Conservation (phyloP, 345 rosid species). For the Gossypium turneri region DNA sequence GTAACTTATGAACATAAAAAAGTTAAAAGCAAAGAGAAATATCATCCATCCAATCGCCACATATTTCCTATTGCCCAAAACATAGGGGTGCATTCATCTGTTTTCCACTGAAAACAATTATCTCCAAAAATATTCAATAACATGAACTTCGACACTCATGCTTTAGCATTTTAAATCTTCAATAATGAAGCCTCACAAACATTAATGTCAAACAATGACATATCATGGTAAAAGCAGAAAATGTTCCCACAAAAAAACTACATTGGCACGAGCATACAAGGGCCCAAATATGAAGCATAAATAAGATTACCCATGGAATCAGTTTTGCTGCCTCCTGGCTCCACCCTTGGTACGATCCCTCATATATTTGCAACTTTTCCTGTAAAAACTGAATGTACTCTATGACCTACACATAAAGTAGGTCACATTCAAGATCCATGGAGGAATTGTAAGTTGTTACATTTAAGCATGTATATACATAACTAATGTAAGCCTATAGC, state of each 20-base stretch:
- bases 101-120: background rate
- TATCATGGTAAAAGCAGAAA: background rate
- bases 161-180: background rate
- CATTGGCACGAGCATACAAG: background rate
- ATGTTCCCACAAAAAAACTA: background rate
- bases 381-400: slow-evolving; percentile 75
- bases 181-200: background rate
- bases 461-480: background rate
- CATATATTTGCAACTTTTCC: slow-evolving; percentile 66
- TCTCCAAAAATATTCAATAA: background rate
- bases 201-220: background rate
- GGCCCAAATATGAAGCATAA: background rate
- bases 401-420: slow-evolving; percentile 48
- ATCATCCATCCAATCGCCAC: background rate
- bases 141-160: slow-evolving; percentile 1
- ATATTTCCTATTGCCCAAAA: background rate
- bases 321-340: slow-evolving; percentile 53
- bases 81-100: background rate
- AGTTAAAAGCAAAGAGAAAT: background rate
- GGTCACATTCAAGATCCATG: slow-evolving; percentile 9
- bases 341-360: slow-evolving; percentile 64
- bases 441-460: background rate
- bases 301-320: slow-evolving; percentile 59
- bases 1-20: background rate
- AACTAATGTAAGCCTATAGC: background rate